These are phyloP conservation scores for Marasmius fiardii DNA, from an alignment of 1,284 basidiomycete genomes.

Conservation along the genomic window DNA sequence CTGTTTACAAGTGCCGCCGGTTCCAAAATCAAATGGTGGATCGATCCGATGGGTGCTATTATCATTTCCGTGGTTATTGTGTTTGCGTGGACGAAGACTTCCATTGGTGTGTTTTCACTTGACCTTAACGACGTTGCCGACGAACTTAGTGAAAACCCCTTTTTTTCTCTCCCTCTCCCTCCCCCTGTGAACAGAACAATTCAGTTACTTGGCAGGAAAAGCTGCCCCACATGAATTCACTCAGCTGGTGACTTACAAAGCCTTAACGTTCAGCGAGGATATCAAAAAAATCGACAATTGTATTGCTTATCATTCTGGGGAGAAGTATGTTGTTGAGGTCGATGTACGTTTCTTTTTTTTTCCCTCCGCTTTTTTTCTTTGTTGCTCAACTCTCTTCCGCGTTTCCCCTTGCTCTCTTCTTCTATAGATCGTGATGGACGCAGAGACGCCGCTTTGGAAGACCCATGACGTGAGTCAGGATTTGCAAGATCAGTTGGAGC, in stretches of 20 bases:
- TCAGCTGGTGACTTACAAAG: constrained; percentile 91
- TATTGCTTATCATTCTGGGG: constrained; percentile 66
- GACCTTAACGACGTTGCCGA: background rate
- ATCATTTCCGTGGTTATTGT: constrained; percentile 44
- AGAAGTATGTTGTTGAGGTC: constrained; percentile 6
- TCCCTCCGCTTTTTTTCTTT: background rate
- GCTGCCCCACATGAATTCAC: constrained; percentile 90
- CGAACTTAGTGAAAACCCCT: constrained; percentile 2
- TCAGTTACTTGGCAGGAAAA: constrained; percentile 86
- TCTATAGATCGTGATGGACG: constrained; percentile 4
- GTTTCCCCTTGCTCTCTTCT: no score
- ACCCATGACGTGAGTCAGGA: constrained; percentile 72
- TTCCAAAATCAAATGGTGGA: constrained; percentile 83
- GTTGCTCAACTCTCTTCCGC: no score
- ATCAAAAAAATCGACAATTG: constrained; percentile 90
- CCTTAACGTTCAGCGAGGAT: constrained; percentile 81
- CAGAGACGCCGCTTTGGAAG: constrained; percentile 42
- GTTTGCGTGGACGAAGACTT: constrained; percentile 1
- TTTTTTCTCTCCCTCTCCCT: constrained; percentile 63
- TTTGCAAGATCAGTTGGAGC: constrained; percentile 74
- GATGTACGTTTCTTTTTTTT: constrained; percentile 38
- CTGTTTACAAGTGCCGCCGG: constrained; percentile 90
- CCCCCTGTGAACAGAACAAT: constrained; percentile 72
- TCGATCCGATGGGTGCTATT: constrained; percentile 81
- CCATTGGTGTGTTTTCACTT: constrained; percentile 1